phyloP scores from a whole-genome alignment of 345 rosid species.

The Brassica cretica region DNA sequence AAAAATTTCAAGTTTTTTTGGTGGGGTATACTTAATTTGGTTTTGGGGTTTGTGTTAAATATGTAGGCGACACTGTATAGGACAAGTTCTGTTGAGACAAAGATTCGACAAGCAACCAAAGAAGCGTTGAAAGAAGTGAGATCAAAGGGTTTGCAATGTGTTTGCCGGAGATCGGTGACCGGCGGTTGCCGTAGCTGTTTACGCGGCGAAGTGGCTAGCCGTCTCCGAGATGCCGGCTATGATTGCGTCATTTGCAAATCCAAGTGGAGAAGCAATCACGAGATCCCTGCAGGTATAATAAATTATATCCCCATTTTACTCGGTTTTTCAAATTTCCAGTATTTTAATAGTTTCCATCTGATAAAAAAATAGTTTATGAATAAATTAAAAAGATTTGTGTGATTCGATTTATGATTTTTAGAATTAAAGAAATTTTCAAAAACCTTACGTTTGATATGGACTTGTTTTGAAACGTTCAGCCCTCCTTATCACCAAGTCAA shows the following conservation, averaged over 20 bases:
- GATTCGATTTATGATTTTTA: neutral
- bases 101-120: slow-evolving; percentile 63
- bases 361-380: neutral
- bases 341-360: slow-evolving; percentile 1
- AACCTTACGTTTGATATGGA: neutral
- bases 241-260: slow-evolving; percentile 68
- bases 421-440: neutral
- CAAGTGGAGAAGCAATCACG: slow-evolving; percentile 75
- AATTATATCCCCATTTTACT: neutral
- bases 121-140: slow-evolving; percentile 50
- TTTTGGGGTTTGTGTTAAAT: slow-evolving; percentile 5
- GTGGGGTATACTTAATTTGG: slow-evolving; percentile 14
- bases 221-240: slow-evolving; percentile 60
- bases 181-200: slow-evolving; percentile 67
- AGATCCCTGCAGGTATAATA: slow-evolving; percentile 66
- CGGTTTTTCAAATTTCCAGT: neutral
- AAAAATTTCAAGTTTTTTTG: neutral
- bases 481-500: slow-evolving; percentile 3
- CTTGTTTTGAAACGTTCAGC: neutral
- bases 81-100: slow-evolving; percentile 66
- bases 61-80: slow-evolving; percentile 66
- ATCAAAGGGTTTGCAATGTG: slow-evolving; percentile 43
- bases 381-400: neutral
- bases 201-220: slow-evolving; percentile 49
- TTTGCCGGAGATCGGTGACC: slow-evolving; percentile 46